Base-by-base conservation (phyloP, 441 rosid genomes). In the Erodium trifolium region DNA sequence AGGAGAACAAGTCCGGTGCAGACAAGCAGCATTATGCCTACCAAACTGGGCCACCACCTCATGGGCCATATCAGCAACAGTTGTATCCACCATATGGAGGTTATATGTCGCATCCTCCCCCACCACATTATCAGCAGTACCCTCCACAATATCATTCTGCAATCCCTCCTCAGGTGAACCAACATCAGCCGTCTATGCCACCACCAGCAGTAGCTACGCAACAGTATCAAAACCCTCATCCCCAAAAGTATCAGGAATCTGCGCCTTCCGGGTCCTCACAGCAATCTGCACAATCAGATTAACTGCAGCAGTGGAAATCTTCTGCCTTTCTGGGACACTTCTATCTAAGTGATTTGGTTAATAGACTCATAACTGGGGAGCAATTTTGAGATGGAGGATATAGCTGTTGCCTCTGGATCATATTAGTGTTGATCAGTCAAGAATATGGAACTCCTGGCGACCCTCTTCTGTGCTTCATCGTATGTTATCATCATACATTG, bases 51-150 rank as follows among this genome's bases (percentile, higher is more conserved):
- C 83, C 82, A 29, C 84, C 86, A n/a, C 85, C 81, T 2, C 86
- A 76, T 1, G 84, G 85, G 12, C 92, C 82, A 60, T 83, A 80
- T 74, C 88, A 77, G 41, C 86, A 81, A 31, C 91, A 77, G 18
- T 78, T 37, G 37, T 85, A 83, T 78, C 89, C 87, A 57, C 82
- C 88, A 13, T 84, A 85, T 63, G 55, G 14, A 12, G 94, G 92
- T 4, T 86, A 86, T 72, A 81, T 87, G 88, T 69, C 66, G 49
- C 74, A 60, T 3, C 86, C 76, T 18, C 82, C 84, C 0, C 49
- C 74, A 70, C 84, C 78, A 5, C 85, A 86, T 29, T 86, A 86
- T 75, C 93, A 78, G 72, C 92, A 83, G 75, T 87, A 87, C 55
- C 86, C 88, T 65, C 85, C 69, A 2, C 79, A 80, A 3, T 85